Percentiles rank a stretch among this genome's conserved stretches.
Evolutionary conservation across 2,329 filamentous ascomycete species (phyloP).

Genomic region (Aureobasidium vineae): DNA sequence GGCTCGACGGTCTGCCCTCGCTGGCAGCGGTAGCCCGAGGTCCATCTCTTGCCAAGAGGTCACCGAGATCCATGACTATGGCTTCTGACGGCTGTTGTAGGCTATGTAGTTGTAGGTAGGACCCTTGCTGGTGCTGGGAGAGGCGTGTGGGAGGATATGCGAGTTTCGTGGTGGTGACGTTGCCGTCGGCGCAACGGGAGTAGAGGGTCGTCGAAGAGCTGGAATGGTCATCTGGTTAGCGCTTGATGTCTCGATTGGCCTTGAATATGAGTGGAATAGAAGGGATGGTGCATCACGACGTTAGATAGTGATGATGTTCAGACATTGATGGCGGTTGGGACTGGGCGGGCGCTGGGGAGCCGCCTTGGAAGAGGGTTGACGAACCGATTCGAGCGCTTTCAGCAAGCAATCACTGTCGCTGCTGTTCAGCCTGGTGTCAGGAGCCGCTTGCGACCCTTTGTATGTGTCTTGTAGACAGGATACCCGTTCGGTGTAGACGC

Average conservation of each 20-base stretch:
- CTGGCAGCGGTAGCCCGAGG: constrained; percentile 27
- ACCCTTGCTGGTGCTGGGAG: background rate
- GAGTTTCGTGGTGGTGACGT: constrained; percentile 29
- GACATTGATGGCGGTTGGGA: constrained; percentile 27
- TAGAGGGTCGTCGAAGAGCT: constrained; percentile 9
- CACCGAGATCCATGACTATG: constrained; percentile 40
- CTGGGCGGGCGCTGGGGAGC: constrained; percentile 21
- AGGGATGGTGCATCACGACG: background rate
- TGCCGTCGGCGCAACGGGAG: constrained; percentile 37
- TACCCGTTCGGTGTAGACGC: background rate
- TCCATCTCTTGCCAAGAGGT: constrained; percentile 35
- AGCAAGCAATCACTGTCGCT: constrained; percentile 1
- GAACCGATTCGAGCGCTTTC: constrained; percentile 16
- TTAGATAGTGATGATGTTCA: background rate
- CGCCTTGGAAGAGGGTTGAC: constrained; percentile 8
- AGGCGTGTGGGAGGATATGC: constrained; percentile 24
- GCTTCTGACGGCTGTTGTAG: background rate
- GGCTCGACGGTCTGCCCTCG: constrained; percentile 36
- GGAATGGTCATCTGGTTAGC: constrained; percentile 13
- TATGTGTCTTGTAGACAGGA: background rate
- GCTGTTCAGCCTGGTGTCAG: background rate
- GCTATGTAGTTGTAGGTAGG: constrained; percentile 3
- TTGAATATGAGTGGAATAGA: background rate
- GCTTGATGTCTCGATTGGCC: constrained; percentile 14
- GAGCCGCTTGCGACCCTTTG: background rate